Evolutionary conservation across 2,329 filamentous ascomycete genomes (phyloP), one percentile per base, ranked within the genome.

Genomic region (Pseudogymnoascus sp.): DNA sequence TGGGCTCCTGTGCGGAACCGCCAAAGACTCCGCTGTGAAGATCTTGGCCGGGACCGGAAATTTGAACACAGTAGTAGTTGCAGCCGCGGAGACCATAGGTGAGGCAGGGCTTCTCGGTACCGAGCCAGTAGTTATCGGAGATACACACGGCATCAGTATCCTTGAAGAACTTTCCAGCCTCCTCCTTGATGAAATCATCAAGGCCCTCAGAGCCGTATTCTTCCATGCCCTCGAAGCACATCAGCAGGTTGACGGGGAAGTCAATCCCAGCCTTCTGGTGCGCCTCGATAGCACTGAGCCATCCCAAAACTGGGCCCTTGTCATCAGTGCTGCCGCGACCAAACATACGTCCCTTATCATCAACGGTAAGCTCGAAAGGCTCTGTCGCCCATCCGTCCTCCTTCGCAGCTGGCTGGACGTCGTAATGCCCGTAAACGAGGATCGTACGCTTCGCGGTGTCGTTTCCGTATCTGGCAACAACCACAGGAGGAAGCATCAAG

Each of bases 221-320:
- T 79, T 99, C 95, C 95, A 99, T 99, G 60, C 95, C 95, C 82
- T 99, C 95, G 71, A 99, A 97, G 82, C 95, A 99, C 91, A 97
- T 97, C 68, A 99, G 85, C 69, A 99, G 83, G 80, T 99, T 99
- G 73, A 99, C 95, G 8, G 95, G 95, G 75, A 99, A 91, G 61
- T 97, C 93, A 53, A 97, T 82, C 64, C 91, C 91, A 36, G 93
- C 92, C 82, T 96, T 95, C 78, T 96, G 88, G 81, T 99, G 95
- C 44, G 95, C 93, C 79, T 99, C 93, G 68, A 99, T 97, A 69
- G 93, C 93, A 75, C 99, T 99, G 70, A 99, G 77, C 95, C 95
- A 99, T 71, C 95, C 95, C 63, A 99, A 82, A 26, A 99, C 93
- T 17, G 95, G 95, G 1, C 95, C 95, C 82, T 99, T 99, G 80